Evolutionary conservation across 2,329 filamentous ascomycete genomes (phyloP), one percentile per base, ranked within the genome.

Genomic region (Aureobasidium vineae): DNA sequence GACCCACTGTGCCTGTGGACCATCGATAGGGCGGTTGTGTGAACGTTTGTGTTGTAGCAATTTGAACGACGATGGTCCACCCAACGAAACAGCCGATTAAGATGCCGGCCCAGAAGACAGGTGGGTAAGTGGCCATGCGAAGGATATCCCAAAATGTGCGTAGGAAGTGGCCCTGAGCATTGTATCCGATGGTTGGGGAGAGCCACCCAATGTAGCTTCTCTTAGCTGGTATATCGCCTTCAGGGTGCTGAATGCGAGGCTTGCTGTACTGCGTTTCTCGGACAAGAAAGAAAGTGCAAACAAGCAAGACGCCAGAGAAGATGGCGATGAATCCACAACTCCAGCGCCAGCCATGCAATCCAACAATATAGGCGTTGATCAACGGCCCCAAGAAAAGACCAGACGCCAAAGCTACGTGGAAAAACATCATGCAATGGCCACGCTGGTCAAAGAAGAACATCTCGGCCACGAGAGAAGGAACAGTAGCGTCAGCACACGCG

Each of bases 341-440:
- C 68, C 71, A 71, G 23, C 72, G 69, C 73, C 74, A 76, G 2
- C 67, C 65, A 21, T 70, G 69, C 19, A 69, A 61, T 63, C 75
- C 70, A 2, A 72, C 69, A 21, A 74, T 69, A 49, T 68, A 73
- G 1, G 70, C 72, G 66, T 74, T 74, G 47, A 76, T 78, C 28
- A 78, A 57, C 1, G 77, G 75, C 0, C 77, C 77, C 8, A 79
- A 56, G 54, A 78, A 79, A 11, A 77, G 69, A 1, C 77, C 78
- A 23, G 70, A 70, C 0, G 75, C 73, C 54, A 79, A 66, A 7
- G 77, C 75, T 10, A 78, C 65, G 52, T 77, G 73, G 57, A 79
- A 79, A 43, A 75, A 72, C 76, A 79, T 78, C 71, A 79, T 71
- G 43, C 73, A 75, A 43, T 75, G 72, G 1, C 76, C 78, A 15